phyloP scores from a whole-genome alignment of 208 protist species.

The Entamoeba dispar region DNA sequence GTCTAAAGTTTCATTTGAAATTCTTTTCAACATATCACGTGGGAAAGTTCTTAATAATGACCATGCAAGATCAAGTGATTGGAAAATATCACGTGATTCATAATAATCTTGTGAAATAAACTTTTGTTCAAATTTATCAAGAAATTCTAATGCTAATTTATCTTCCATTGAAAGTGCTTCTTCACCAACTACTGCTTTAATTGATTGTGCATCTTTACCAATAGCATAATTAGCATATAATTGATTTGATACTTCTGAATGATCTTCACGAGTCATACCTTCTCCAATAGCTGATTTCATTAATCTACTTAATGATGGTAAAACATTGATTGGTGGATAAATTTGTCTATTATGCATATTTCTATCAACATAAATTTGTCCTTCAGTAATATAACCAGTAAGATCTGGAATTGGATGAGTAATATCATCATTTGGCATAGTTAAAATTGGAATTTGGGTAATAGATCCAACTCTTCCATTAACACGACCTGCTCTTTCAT shows the following conservation, averaged over 20 bases:
- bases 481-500: slow-evolving; percentile 97
- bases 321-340: slow-evolving; percentile 98
- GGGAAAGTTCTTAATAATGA: slow-evolving; percentile 88
- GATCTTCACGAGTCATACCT: slow-evolving; percentile 93
- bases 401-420: slow-evolving; percentile 99
- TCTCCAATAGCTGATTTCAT: slow-evolving; percentile 99
- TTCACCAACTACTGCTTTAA: slow-evolving; percentile 98
- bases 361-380: slow-evolving; percentile 96
- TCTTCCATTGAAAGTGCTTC: slow-evolving; percentile 93
- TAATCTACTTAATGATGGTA: slow-evolving; percentile 96
- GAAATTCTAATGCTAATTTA: slow-evolving; percentile 91
- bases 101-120: slow-evolving; percentile 82
- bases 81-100: slow-evolving; percentile 76
- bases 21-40: slow-evolving; percentile 80
- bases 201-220: slow-evolving; percentile 89
- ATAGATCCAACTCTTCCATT: slow-evolving; percentile 83
- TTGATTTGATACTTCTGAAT: slow-evolving; percentile 94
- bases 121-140: slow-evolving; percentile 94
- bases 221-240: slow-evolving; percentile 98
- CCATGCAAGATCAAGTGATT: slow-evolving; percentile 94
- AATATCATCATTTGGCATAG: slow-evolving; percentile 99
- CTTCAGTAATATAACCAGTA: slow-evolving; percentile 97
- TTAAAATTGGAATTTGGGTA: slow-evolving; percentile 98
- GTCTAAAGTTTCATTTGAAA: slow-evolving; percentile 57
- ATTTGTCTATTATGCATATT: slow-evolving; percentile 91